Percentiles rank a stretch among this genome's conserved stretches.
Evolutionary conservation across 2,329 filamentous ascomycete species (phyloP).

Genomic region (Emergomyces orientalis): DNA sequence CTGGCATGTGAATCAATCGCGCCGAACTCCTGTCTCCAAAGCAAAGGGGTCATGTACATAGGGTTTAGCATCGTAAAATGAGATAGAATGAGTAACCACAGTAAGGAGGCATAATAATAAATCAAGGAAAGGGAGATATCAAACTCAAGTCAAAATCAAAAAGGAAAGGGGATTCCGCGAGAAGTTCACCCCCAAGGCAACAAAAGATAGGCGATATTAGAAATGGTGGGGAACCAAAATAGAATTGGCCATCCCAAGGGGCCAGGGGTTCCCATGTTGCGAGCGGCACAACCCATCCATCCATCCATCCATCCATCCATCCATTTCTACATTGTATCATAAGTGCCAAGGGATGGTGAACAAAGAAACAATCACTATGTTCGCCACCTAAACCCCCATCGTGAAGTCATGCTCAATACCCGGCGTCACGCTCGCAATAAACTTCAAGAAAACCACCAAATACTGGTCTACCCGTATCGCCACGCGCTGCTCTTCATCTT

Average conservation of each 20-base stretch:
- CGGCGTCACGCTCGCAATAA: slow-evolving; percentile 83
- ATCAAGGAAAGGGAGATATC: neutral
- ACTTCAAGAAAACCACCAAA: slow-evolving; percentile 48
- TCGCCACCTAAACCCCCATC: slow-evolving; percentile 64
- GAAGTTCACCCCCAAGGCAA: neutral
- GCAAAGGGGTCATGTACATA: neutral
- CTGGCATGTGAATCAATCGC: neutral
- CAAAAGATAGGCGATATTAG: neutral
- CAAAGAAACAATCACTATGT: neutral
- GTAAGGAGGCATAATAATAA: neutral
- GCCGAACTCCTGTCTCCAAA: neutral
- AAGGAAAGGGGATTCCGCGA: neutral
- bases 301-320: neutral
- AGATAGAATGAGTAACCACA: neutral
- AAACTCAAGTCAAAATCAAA: neutral
- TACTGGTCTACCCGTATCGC: slow-evolving; percentile 45
- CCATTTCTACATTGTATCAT: neutral
- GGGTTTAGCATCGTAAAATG: neutral
- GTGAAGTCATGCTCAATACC: slow-evolving; percentile 98
- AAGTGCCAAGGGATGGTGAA: neutral
- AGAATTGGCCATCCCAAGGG: neutral
- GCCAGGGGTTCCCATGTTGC: neutral
- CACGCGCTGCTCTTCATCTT: slow-evolving; percentile 37
- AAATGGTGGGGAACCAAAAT: neutral
- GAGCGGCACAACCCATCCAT: neutral